Percentiles rank a stretch among this genome's conserved stretches.
These are phyloP conservation scores for Xylaria sp. DNA, from an alignment of 2,329 filamentous ascomycete genomes.

Conservation along the genomic window DNA sequence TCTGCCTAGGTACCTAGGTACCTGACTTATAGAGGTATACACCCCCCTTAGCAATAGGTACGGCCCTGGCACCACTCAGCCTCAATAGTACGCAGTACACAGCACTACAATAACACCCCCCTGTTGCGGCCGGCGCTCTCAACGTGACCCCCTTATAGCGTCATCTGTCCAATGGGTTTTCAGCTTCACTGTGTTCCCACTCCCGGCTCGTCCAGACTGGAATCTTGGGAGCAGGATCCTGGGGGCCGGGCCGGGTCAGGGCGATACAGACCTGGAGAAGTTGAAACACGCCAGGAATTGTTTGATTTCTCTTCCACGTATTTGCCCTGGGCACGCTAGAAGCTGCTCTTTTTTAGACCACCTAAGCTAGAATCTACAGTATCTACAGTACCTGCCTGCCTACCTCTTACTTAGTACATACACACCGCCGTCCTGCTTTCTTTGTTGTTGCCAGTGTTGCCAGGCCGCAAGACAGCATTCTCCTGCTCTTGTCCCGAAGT, in stretches of 20 bases:
- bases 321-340: neutral
- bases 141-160: constrained; percentile 21
- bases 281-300: constrained; percentile 28
- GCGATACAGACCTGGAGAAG: constrained; percentile 22
- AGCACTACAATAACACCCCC: constrained; percentile 12
- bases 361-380: too few species aligned
- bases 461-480: constrained; percentile 1
- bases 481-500: neutral
- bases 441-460: constrained; percentile 9
- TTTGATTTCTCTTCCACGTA: constrained; percentile 15
- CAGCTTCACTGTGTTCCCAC: constrained; percentile 21
- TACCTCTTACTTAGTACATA: too few species aligned
- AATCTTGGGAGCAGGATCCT: constrained; percentile 12
- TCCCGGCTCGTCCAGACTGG: constrained; percentile 13
- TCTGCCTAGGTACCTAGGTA: neutral
- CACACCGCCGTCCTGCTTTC: constrained; percentile 6
- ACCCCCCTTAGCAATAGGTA: too few species aligned
- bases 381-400: too few species aligned
- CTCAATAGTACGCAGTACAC: constrained; percentile 9
- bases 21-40: neutral
- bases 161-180: constrained; percentile 22
- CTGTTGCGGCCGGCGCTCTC: too few species aligned
- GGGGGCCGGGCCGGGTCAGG: neutral
- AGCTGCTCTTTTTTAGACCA: too few species aligned
- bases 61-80: constrained; percentile 13